phyloP scores from a whole-genome alignment of 2,329 filamentous ascomycete species.

The Rutstroemia sp. region DNA sequence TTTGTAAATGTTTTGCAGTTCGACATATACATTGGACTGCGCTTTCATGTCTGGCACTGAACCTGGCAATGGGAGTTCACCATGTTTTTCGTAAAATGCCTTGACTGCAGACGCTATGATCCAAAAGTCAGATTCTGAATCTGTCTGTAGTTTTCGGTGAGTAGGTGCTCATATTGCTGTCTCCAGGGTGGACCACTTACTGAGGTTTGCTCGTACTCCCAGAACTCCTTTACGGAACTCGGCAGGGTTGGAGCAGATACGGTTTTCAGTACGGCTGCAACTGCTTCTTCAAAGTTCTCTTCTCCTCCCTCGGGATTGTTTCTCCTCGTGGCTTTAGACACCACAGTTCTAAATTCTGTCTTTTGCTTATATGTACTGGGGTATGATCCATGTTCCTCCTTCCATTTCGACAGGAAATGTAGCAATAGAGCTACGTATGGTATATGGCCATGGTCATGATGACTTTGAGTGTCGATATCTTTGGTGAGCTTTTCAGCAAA shows the following conservation, averaged over 20 bases:
- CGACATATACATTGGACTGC: slow-evolving; percentile 80
- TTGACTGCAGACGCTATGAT: slow-evolving; percentile 74
- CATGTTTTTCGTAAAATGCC: slow-evolving; percentile 66
- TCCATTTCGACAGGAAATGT: slow-evolving; percentile 78
- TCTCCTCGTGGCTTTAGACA: slow-evolving; percentile 60
- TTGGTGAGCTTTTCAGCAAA: slow-evolving; percentile 62
- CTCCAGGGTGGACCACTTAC: slow-evolving; percentile 37
- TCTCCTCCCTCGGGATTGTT: slow-evolving; percentile 79
- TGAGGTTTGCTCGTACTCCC: slow-evolving; percentile 51
- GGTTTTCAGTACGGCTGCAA: slow-evolving; percentile 80
- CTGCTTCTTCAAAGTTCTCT: slow-evolving; percentile 95
- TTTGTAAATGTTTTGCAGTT: slow-evolving; percentile 90
- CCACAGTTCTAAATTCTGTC: slow-evolving; percentile 65
- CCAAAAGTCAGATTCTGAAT: slow-evolving; percentile 68
- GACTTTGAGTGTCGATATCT: slow-evolving; percentile 60
- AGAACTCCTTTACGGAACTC: slow-evolving; percentile 66
- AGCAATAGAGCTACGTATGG: slow-evolving; percentile 80
- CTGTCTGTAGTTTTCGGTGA: slow-evolving; percentile 29
- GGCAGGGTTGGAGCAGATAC: slow-evolving; percentile 62
- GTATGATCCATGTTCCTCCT: slow-evolving; percentile 57
- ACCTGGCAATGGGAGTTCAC: slow-evolving; percentile 74
- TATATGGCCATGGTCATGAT: slow-evolving; percentile 84
- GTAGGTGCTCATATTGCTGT: too few species aligned
- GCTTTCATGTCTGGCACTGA: slow-evolving; percentile 97
- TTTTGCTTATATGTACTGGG: slow-evolving; percentile 81